phyloP scores from a whole-genome alignment of 2,329 filamentous ascomycete species.

The Orbilia ellipsospora region DNA sequence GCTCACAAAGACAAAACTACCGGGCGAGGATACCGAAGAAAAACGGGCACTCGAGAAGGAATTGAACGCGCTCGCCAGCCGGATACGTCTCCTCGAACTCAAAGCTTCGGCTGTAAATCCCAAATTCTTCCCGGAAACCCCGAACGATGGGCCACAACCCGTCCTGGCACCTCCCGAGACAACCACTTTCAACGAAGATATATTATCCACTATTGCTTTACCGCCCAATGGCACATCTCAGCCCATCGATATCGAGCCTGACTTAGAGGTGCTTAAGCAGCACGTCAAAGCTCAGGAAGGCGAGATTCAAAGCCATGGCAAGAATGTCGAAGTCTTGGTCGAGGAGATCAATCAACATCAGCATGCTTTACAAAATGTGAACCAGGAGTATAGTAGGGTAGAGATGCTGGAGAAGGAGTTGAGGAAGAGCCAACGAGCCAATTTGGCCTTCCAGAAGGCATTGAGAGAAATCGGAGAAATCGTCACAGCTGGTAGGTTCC shows the following conservation, averaged over 20 bases:
- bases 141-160: constrained; percentile 71
- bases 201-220: constrained; percentile 26
- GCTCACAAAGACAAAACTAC: constrained; percentile 72
- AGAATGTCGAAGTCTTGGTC: constrained; percentile 92
- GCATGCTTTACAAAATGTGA: constrained; percentile 83
- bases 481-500: constrained; percentile 74
- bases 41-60: constrained; percentile 86
- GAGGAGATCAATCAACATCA: constrained; percentile 90
- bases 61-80: constrained; percentile 78
- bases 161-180: constrained; percentile 23
- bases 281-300: constrained; percentile 59
- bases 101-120: constrained; percentile 70
- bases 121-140: constrained; percentile 78
- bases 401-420: constrained; percentile 90
- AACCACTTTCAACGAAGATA: constrained; percentile 27
- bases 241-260: constrained; percentile 48
- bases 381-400: constrained; percentile 89
- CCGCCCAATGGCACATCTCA: constrained; percentile 28
- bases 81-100: constrained; percentile 84
- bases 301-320: constrained; percentile 64
- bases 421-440: constrained; percentile 97
- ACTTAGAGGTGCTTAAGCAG: constrained; percentile 58
- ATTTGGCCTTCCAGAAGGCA: constrained; percentile 97
- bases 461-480: constrained; percentile 96
- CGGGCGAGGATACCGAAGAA: constrained; percentile 78